Base-by-base conservation (phyloP, 352 stramenopile species). In the Porosira glacialis region DNA sequence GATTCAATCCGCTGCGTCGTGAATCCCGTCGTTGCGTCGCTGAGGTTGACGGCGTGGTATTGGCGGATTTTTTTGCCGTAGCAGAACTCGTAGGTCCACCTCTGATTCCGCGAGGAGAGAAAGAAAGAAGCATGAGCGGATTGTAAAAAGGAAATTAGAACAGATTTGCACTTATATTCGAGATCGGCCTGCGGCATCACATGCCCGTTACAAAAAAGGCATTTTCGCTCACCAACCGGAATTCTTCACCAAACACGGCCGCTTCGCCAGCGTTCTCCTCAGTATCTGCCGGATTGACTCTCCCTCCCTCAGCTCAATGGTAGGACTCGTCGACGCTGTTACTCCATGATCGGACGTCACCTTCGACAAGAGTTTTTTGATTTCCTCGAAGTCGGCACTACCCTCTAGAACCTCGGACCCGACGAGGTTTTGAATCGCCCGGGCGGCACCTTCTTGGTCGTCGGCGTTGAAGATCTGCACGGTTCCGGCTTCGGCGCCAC, bases 41-140 rank as follows among this genome's bases (percentile, higher is more conserved):
- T 70, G n/a, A 75, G 33, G 31, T 77, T 68, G 41, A 48, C 50
- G 43, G 75, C 75, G 49, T 93, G 88, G 69, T 83, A 92, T 53
- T 93, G 86, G 24, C 82, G 71, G 22, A 91, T 75, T 41, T 81
- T 30, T 7, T 64, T 56, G 15, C 50, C 55, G 41, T 90, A 82
- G 61, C 88, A 93, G 53, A 88, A 85, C 55, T 91, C 81, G 43
- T 92, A 93, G 8, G 73, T 78, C 87, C 87, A 93, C 85, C 81
- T 74, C 8, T 48, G 7, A 48, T 48, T 15, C 7, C 15, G 15
- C 15, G 15, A 7, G 33, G 26, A 3, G 22, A 8, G 6, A 7
- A 48, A 36, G 41, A 28, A 33, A 31, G 8, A 21, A 3, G 28
- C 0, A 49, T 35, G 22, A 21, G 28, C n/a, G 21, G 7, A 8